Evolutionary conservation across 1,139 yeast genomes (phyloP), one percentile per base, ranked within the genome.

Genomic region (Candida anutae): DNA sequence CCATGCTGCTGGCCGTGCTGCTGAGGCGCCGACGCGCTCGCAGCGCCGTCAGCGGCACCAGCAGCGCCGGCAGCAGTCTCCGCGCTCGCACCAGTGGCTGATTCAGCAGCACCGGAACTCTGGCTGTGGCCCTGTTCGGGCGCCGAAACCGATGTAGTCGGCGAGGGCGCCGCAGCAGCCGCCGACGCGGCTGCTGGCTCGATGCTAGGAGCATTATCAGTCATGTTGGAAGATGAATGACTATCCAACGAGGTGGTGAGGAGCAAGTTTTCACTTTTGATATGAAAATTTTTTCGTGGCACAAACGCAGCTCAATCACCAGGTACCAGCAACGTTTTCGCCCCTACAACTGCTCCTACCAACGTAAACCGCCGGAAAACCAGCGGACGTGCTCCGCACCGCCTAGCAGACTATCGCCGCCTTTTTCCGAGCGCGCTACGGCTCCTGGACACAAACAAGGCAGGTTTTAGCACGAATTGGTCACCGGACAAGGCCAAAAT

Each of bases 151-250:
- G 42, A 34, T 15, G 35, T 30, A 13, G 31, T 28, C 21, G 28
- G 35, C 20, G 26, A 17, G 22, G 28, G 15, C 12, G 18, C 24
- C 12, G 35, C 27, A 36, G 29, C 32, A 29, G 27, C 31, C 15
- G 31, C 29, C 10, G 28, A 24, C 27, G 34, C 25, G n/a, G 22
- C 37, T 18, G 36, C 13, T 16, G 31, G 26, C 21, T 28, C 31
- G 25, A 27, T 22, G 8, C 24, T 26, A 14, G 34, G 29, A 14
- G 35, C 20, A 24, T 28, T 36, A 25, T 36, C 42, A 29, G 38
- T 27, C 34, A 30, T 36, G 24, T 11, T 31, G 26, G 24, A 15
- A 21, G 38, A 31, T 25, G 34, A 33, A 28, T 34, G 36, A 28
- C 28, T 23, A 26, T 11, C 21, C 25, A 20, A 24, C 20, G 28